These are phyloP conservation scores for Fusarium bactridioides DNA, from an alignment of 2,329 filamentous ascomycete genomes.

Conservation along the genomic window DNA sequence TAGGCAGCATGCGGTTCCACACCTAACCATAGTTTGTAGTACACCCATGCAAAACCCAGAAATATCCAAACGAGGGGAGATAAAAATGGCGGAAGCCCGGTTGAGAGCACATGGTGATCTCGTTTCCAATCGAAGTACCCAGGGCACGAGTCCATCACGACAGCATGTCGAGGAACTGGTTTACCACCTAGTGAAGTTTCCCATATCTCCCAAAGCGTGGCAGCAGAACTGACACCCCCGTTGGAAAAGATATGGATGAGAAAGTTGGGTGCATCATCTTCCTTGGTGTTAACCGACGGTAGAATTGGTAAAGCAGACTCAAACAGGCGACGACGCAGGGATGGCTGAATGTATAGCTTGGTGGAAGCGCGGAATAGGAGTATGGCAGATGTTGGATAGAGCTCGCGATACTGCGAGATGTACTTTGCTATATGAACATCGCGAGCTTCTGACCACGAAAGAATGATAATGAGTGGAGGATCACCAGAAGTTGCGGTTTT, in stretches of 20 bases:
- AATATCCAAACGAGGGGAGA: conserved; percentile 48
- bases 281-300: conserved; percentile 38
- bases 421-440: conserved; percentile 62
- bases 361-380: conserved; percentile 56
- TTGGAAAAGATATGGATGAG: conserved; percentile 63
- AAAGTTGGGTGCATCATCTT: conserved; percentile 42
- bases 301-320: conserved; percentile 52
- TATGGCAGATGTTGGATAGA: conserved; percentile 56
- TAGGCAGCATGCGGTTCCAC: conserved; percentile 45
- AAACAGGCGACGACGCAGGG: conserved; percentile 45
- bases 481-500: conserved; percentile 13
- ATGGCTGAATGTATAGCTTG: conserved; percentile 47
- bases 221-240: conserved; percentile 56
- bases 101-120: conserved; percentile 51
- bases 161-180: conserved; percentile 52
- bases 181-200: conserved; percentile 21
- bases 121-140: conserved; percentile 53
- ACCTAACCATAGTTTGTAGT: conserved; percentile 43
- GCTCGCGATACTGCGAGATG: conserved; percentile 52
- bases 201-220: conserved; percentile 42
- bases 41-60: conserved; percentile 45
- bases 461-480: conserved; percentile 58
- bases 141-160: conserved; percentile 59
- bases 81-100: conserved; percentile 45
- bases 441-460: conserved; percentile 61